Evolutionary conservation across 495 filamentous ascomycete genomes (phyloP).

Genomic region (Penicillium goetzii): DNA sequence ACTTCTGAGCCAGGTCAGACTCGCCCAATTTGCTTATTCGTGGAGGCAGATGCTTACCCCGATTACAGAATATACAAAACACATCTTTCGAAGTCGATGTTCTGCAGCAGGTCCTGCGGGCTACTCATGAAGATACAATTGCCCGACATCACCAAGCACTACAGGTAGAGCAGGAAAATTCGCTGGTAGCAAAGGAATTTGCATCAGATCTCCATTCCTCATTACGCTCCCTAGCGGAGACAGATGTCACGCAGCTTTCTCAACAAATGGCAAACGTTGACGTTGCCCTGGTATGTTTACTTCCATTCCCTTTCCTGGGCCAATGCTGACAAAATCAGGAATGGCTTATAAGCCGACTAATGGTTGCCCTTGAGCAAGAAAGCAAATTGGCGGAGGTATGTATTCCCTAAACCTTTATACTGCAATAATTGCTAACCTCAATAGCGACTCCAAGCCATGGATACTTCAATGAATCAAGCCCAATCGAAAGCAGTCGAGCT

Average conservation of each 20-base stretch:
- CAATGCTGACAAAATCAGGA: conserved; percentile 16
- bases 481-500: conserved; percentile 41
- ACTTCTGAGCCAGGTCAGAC: conserved; percentile 39
- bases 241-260: conserved; percentile 29
- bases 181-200: conserved; percentile 35
- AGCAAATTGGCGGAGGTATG: conserved; percentile 39
- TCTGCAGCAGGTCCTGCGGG: conserved; percentile 37
- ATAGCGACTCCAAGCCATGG: conserved; percentile 46
- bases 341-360: conserved; percentile 39
- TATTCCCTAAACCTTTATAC: background rate
- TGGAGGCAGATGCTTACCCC: background rate
- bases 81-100: conserved; percentile 32
- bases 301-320: no score
- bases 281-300: conserved; percentile 34
- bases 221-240: conserved; percentile 34
- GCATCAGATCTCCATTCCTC: conserved; percentile 33
- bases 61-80: conserved; percentile 39
- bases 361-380: conserved; percentile 39
- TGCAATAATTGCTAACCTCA: conserved; percentile 18
- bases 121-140: conserved; percentile 41
- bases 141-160: conserved; percentile 30
- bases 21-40: background rate
- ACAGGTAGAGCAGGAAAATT: conserved; percentile 30
- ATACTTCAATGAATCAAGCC: conserved; percentile 40
- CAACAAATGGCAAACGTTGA: conserved; percentile 39